Conservation (phyloP, 345 rosid species). For the Syzygium grande region DNA sequence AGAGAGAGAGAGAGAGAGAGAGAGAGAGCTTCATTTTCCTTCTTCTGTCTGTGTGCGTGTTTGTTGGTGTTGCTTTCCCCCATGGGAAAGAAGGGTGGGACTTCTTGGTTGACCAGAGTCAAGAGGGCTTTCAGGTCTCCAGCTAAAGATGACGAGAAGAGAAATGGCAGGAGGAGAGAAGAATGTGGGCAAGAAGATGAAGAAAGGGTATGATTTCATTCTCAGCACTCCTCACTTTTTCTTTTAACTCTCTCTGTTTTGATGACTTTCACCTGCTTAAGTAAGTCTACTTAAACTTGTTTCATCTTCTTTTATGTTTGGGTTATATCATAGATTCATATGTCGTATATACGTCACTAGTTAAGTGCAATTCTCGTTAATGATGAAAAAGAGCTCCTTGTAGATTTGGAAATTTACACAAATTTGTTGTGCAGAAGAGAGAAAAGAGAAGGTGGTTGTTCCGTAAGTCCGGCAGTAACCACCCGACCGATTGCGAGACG, state of each 20-base stretch:
- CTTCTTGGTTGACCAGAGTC: conserved; percentile 71
- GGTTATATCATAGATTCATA: not conserved
- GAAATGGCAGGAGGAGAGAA: conserved; percentile 19
- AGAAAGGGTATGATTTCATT: conserved; percentile 31
- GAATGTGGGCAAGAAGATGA: conserved; percentile 40
- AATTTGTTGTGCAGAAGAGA: conserved; percentile 33
- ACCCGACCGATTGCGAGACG: not conserved
- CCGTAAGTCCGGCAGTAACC: conserved; percentile 21
- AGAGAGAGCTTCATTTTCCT: not conserved
- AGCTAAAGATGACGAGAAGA: conserved; percentile 50
- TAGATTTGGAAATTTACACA: not conserved
- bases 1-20: not conserved
- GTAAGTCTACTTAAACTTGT: not conserved
- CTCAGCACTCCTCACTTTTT: not conserved
- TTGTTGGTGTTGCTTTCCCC: not conserved
- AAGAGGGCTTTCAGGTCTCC: conserved; percentile 87
- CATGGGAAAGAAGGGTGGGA: conserved; percentile 65
- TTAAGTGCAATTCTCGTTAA: not conserved
- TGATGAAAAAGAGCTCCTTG: not conserved
- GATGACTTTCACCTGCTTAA: not conserved
- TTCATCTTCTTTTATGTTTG: not conserved
- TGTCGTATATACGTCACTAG: not conserved
- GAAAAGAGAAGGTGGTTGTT: conserved; percentile 82
- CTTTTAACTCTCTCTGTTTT: not conserved
- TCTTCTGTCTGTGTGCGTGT: not conserved